A percentile compares a stretch with the other conserved stretches of the same genome.
These are phyloP conservation scores for Gossypium trilobum DNA, from an alignment of 441 rosid genomes.

Conservation along the genomic window DNA sequence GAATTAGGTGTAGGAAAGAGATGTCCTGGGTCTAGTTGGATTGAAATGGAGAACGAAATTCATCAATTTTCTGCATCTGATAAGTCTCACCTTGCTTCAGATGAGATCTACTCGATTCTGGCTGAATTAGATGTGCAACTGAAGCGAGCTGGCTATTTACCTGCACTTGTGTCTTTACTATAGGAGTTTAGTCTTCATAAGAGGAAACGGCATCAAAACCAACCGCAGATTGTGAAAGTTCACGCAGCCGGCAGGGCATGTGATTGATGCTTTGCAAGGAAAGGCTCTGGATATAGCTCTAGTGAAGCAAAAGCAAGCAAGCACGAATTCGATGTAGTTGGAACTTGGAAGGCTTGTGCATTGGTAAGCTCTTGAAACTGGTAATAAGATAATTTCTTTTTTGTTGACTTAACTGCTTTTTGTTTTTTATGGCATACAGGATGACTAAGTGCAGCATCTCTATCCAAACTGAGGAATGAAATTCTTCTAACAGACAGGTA, in stretches of 20 bases:
- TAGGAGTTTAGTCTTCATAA: background rate
- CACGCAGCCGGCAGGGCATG: background rate
- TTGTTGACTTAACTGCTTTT: background rate
- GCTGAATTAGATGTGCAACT: conserved; percentile 34
- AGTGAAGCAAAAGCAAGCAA: background rate
- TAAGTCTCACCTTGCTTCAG: conserved; percentile 32
- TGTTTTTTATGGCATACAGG: conserved; percentile 28
- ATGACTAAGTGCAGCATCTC: conserved; percentile 67
- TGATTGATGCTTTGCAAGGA: background rate
- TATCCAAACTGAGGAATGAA: conserved; percentile 65
- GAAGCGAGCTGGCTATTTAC: conserved; percentile 25
- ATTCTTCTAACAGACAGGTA: conserved; percentile 75
- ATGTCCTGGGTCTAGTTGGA: conserved; percentile 47
- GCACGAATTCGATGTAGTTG: background rate
- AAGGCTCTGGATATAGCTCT: background rate
- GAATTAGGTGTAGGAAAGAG: conserved; percentile 35
- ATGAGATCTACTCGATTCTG: conserved; percentile 32
- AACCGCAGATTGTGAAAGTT: background rate
- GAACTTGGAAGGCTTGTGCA: conserved; percentile 1
- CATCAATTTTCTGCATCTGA: conserved; percentile 42
- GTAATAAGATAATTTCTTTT: background rate
- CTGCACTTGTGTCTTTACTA: conserved; percentile 11
- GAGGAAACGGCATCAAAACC: background rate
- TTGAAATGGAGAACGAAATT: conserved; percentile 30
- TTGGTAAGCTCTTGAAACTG: background rate